These are phyloP conservation scores for Globisporangium orthogonon DNA, from an alignment of 352 stramenopile species.

Conservation along the genomic window DNA sequence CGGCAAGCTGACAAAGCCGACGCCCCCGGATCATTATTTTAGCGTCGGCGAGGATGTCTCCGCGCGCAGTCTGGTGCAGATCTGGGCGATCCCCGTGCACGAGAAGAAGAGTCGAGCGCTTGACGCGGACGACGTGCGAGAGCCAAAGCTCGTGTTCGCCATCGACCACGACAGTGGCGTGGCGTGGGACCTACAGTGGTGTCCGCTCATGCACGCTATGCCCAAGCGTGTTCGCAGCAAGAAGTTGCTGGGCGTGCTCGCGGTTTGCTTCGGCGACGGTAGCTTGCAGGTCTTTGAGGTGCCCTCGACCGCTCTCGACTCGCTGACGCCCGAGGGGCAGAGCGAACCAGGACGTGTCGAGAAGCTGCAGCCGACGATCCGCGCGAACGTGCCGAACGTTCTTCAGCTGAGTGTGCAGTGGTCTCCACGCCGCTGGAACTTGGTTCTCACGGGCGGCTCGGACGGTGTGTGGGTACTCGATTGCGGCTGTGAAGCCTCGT, in stretches of 20 bases:
- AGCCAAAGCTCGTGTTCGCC: constrained; percentile 57
- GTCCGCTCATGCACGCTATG: constrained; percentile 42
- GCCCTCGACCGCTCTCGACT: constrained; percentile 29
- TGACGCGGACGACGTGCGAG: background rate
- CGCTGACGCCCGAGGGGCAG: constrained; percentile 17
- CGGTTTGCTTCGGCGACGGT: constrained; percentile 70
- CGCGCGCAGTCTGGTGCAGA: constrained; percentile 54
- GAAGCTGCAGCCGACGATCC: constrained; percentile 35
- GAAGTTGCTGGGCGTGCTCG: constrained; percentile 52
- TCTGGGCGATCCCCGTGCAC: constrained; percentile 63
- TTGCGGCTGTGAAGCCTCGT: background rate
- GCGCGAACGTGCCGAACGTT: constrained; percentile 31
- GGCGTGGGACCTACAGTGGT: constrained; percentile 81
- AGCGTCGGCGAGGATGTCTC: constrained; percentile 26
- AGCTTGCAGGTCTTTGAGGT: constrained; percentile 68
- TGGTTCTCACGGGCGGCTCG: constrained; percentile 74
- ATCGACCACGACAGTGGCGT: constrained; percentile 75
- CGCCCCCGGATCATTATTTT: constrained; percentile 75
- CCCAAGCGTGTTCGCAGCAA: constrained; percentile 11
- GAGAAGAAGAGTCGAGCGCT: background rate
- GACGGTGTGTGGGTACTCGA: constrained; percentile 35
- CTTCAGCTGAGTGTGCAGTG: constrained; percentile 70
- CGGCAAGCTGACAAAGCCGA: constrained; percentile 50
- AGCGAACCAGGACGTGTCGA: constrained; percentile 26
- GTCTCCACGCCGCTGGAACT: constrained; percentile 61